Conservation (phyloP, 495 filamentous ascomycete genomes). For the Bathelium albidoporum region DNA sequence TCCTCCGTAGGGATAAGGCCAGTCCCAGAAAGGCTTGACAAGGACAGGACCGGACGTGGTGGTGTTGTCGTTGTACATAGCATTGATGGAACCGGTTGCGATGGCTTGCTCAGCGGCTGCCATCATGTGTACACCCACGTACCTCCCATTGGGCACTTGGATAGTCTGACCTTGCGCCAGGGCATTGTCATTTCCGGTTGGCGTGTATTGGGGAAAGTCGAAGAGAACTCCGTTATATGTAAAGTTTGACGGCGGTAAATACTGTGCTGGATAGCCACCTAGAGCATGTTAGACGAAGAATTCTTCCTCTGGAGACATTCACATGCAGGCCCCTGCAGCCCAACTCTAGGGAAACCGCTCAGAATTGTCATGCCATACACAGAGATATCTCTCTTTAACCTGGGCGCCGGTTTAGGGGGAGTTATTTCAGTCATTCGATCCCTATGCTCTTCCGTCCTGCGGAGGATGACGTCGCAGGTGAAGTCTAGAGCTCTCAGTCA, state of each 20-base stretch:
- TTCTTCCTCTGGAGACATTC: background rate
- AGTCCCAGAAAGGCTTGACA: slow-evolving; percentile 39
- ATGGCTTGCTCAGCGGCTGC: slow-evolving; percentile 36
- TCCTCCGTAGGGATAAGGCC: slow-evolving; percentile 40
- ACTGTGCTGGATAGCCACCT: slow-evolving; percentile 38
- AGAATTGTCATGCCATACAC: background rate
- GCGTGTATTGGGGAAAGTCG: slow-evolving; percentile 38
- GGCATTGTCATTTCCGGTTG: slow-evolving; percentile 35
- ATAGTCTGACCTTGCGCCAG: slow-evolving; percentile 37
- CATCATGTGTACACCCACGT: slow-evolving; percentile 42
- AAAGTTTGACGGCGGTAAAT: slow-evolving; percentile 33
- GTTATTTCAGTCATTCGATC: background rate
- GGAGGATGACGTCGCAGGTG: background rate
- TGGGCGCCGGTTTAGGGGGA: background rate
- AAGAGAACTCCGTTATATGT: slow-evolving; percentile 37
- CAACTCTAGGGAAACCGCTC: background rate
- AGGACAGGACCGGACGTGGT: slow-evolving; percentile 34
- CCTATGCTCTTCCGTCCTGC: too few relatives aligned
- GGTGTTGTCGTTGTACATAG: slow-evolving; percentile 38
- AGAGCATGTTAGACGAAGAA: background rate
- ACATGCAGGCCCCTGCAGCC: slow-evolving; percentile 1
- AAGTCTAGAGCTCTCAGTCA: background rate
- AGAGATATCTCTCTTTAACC: background rate
- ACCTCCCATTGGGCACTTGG: slow-evolving; percentile 24
- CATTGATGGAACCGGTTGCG: slow-evolving; percentile 36